phyloP scores from a whole-genome alignment of 2,329 filamentous ascomycete genomes.

The Tolypocladium ophioglossoides region DNA sequence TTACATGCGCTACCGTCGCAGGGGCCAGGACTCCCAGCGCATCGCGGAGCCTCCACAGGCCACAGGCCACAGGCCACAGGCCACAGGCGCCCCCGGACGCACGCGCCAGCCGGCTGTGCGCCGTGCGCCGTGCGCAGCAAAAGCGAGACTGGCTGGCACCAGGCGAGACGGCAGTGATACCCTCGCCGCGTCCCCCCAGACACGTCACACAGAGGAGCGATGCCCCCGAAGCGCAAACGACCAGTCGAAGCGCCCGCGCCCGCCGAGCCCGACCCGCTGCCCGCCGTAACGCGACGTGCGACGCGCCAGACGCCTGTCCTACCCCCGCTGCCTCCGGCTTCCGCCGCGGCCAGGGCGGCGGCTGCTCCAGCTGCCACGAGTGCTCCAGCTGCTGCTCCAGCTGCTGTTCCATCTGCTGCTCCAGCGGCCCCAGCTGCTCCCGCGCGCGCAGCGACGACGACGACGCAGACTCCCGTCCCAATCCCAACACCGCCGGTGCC shows the following conservation, averaged over 20 bases:
- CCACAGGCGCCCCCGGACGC: too few species aligned
- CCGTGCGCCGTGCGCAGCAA: neutral
- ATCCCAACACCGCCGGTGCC: constrained; percentile 8
- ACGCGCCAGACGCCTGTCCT: constrained; percentile 28
- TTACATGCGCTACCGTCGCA: neutral
- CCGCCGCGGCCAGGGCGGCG: neutral
- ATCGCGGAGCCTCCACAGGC: neutral
- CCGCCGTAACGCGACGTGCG: constrained; percentile 22
- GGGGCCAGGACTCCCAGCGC: too few species aligned
- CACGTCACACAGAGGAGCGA: constrained; percentile 7
- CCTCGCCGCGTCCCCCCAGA: neutral
- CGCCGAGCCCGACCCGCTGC: constrained; percentile 6
- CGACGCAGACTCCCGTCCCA: constrained; percentile 8
- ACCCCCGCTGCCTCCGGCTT: constrained; percentile 14
- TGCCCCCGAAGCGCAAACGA: constrained; percentile 28
- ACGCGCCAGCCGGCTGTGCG: neutral
- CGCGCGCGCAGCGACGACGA: constrained; percentile 5
- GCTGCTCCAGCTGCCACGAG: neutral
- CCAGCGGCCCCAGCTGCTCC: neutral
- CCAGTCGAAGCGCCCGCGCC: constrained; percentile 14
- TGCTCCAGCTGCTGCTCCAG: neutral
- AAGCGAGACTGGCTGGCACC: neutral
- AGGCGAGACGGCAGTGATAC: neutral
- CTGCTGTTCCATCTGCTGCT: neutral
- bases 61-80: too few species aligned